phyloP scores from a whole-genome alignment of 305 asterid species.

The Euphrasia arctica region DNA sequence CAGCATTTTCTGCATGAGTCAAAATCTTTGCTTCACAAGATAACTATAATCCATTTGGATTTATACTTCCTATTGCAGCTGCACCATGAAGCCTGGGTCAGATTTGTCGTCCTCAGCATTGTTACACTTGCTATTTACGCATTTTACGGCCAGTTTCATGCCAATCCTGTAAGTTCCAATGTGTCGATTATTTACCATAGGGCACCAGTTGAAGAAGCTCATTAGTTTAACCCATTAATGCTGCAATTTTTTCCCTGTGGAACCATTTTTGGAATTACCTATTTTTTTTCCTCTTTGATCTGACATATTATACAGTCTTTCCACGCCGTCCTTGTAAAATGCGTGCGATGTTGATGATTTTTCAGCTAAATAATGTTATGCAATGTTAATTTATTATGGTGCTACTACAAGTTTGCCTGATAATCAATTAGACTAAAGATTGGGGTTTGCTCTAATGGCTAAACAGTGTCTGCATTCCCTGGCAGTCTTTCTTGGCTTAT shows the following conservation, averaged over 20 bases:
- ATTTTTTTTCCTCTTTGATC: not conserved
- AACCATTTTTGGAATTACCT: not conserved
- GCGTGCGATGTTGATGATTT: not conserved
- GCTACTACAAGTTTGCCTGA: too few species aligned
- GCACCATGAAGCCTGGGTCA: constrained; percentile 94
- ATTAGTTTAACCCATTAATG: constrained; percentile 29
- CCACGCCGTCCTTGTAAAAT: not conserved
- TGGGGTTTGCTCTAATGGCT: not conserved
- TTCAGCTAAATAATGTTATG: not conserved
- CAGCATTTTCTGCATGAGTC: not conserved
- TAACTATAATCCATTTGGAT: constrained; percentile 7
- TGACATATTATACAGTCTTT: not conserved
- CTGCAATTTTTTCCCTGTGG: constrained; percentile 9
- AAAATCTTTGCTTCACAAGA: not conserved
- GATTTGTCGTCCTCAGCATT: constrained; percentile 74
- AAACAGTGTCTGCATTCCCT: not conserved
- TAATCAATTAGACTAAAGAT: not conserved
- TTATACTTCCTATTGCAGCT: constrained; percentile 48
- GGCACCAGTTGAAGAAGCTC: constrained; percentile 49
- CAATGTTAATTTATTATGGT: not conserved
- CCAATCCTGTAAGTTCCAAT: constrained; percentile 67
- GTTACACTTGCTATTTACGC: constrained; percentile 68
- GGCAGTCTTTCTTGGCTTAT: not conserved
- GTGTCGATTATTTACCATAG: constrained; percentile 46
- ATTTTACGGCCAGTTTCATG: constrained; percentile 86